phyloP scores from a whole-genome alignment of 2,329 filamentous ascomycete species.

The Curvularia sp. region DNA sequence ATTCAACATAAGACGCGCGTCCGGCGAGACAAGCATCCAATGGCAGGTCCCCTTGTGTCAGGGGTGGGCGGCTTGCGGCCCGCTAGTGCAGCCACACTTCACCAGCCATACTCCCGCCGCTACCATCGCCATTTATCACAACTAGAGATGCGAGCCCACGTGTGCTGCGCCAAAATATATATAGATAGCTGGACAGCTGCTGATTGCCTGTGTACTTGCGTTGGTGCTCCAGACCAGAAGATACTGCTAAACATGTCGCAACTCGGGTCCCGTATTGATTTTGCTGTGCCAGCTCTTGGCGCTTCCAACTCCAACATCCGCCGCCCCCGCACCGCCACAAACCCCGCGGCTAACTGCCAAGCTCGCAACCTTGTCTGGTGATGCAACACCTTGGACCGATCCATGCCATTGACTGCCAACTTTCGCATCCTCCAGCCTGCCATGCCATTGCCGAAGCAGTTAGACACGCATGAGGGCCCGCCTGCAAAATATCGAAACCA shows the following conservation, averaged over 20 bases:
- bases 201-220: background rate
- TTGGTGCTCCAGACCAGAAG: no score
- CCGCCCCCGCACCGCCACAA: constrained; percentile 13
- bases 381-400: constrained; percentile 12
- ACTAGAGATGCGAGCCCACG: background rate
- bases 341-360: constrained; percentile 11
- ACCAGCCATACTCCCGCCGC: constrained; percentile 5
- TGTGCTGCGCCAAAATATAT: background rate
- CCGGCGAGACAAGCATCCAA: constrained; percentile 17
- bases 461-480: background rate
- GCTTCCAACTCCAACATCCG: background rate
- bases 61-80: constrained; percentile 14
- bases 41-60: constrained; percentile 3
- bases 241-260: background rate
- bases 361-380: constrained; percentile 6
- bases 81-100: constrained; percentile 13
- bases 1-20: constrained; percentile 24
- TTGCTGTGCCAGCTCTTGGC: constrained; percentile 3
- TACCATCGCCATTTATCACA: background rate
- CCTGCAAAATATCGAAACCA: background rate
- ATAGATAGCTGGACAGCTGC: background rate
- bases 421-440: background rate
- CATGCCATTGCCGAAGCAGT: background rate
- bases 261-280: background rate
- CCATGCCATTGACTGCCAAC: constrained; percentile 1